These are phyloP conservation scores for Dioszegia crocea DNA, from an alignment of 768 basidiomycete genomes.

Conservation along the genomic window DNA sequence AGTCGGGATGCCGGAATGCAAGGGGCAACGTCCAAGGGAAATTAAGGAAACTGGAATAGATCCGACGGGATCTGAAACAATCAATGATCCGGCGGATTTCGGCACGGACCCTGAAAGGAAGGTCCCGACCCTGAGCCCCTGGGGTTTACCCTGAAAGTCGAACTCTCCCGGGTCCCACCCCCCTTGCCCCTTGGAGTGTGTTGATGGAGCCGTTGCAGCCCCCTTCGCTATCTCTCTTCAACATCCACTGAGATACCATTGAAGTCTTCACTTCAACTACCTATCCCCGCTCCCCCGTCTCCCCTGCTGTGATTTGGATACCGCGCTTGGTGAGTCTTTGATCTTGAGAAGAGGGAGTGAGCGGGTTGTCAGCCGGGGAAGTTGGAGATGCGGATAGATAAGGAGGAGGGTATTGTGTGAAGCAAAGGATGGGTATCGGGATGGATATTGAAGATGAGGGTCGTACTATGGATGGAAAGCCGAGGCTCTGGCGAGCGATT, in stretches of 20 bases:
- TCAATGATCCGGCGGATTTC: no score
- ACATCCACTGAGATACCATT: background rate
- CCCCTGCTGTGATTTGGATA: slow-evolving; percentile 41
- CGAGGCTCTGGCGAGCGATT: no score
- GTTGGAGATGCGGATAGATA: background rate
- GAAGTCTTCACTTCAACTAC: background rate
- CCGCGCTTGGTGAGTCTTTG: slow-evolving; percentile 42
- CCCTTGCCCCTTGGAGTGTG: background rate
- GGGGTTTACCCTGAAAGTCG: background rate
- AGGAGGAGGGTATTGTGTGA: no score
- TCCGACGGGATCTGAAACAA: no score
- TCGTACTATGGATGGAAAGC: no score
- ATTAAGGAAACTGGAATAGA: no score
- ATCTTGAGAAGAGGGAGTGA: background rate
- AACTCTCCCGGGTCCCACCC: background rate
- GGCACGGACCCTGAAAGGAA: background rate
- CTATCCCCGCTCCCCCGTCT: background rate
- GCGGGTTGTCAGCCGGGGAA: background rate
- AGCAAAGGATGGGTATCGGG: no score
- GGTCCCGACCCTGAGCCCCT: no score
- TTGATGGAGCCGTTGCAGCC: no score
- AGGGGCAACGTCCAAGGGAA: no score
- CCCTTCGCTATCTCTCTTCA: background rate
- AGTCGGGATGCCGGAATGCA: no score
- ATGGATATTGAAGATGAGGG: no score